These are phyloP conservation scores for Tagetes erecta DNA, from an alignment of 129 eudicot species.

Conservation along the genomic window DNA sequence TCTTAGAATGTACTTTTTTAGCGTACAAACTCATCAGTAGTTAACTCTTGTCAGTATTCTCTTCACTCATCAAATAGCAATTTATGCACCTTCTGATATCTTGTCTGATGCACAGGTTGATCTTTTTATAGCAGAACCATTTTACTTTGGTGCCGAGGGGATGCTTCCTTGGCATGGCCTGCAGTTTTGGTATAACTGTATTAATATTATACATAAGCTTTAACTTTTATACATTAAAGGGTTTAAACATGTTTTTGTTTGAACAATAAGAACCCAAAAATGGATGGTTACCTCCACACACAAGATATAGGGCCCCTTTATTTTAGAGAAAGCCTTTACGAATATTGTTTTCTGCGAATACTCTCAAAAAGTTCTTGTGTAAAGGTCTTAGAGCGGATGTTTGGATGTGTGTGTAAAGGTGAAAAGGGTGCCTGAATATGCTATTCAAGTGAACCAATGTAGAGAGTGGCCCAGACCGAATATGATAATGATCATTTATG, in stretches of 20 bases:
- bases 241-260: neutral
- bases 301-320: neutral
- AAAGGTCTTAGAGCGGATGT: neutral
- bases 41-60: neutral
- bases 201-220: neutral
- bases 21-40: neutral
- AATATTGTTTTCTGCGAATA: conserved; percentile 2
- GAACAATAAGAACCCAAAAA: neutral
- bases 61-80: neutral
- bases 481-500: neutral
- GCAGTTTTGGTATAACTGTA: conserved; percentile 73
- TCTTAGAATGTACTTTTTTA: neutral
- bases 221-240: neutral
- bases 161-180: conserved; percentile 92
- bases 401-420: conserved; percentile 3
- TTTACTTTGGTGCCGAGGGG: conserved; percentile 68
- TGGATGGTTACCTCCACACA: neutral
- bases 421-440: neutral
- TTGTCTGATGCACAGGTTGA: conserved; percentile 53
- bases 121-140: conserved; percentile 80
- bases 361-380: neutral
- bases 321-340: neutral
- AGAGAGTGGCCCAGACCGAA: neutral
- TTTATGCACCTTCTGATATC: neutral
- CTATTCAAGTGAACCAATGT: neutral